These are phyloP conservation scores for Saxophila tyrrhenica DNA, from an alignment of 495 filamentous ascomycete species.

Conservation along the genomic window DNA sequence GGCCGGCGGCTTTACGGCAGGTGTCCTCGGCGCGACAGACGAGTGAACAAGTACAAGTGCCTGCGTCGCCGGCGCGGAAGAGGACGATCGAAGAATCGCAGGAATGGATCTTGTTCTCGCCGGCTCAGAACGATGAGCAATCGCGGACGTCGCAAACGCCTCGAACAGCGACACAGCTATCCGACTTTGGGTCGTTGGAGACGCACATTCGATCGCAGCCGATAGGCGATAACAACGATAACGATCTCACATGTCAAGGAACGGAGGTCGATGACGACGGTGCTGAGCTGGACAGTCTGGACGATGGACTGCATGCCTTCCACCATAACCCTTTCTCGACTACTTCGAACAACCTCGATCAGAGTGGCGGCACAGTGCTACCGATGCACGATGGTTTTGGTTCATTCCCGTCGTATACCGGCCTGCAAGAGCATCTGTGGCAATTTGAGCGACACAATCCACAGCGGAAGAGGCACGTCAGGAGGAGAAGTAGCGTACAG, in stretches of 20 bases:
- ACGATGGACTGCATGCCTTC: conserved; percentile 81
- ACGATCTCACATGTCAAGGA: conserved; percentile 36
- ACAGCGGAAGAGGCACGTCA: conserved; percentile 36
- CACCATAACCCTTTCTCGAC: conserved; percentile 50
- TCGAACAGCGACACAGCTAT: conserved; percentile 62
- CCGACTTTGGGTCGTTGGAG: conserved; percentile 75
- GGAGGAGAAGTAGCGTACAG: conserved; percentile 50
- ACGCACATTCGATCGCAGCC: conserved; percentile 46
- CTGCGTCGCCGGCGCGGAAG: conserved; percentile 24
- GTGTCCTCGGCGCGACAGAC: conserved; percentile 37
- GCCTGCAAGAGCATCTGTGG: conserved; percentile 69
- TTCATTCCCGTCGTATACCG: conserved; percentile 50
- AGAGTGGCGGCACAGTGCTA: conserved; percentile 51
- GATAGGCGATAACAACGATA: conserved; percentile 37
- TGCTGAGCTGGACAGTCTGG: conserved; percentile 73
- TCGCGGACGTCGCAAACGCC: conserved; percentile 57
- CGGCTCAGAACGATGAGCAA: conserved; percentile 56
- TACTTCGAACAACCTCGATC: conserved; percentile 37
- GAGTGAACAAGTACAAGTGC: conserved; percentile 34
- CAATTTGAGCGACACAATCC: conserved; percentile 76
- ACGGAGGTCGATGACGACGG: conserved; percentile 50
- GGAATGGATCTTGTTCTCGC: conserved; percentile 95
- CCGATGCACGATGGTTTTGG: conserved; percentile 89
- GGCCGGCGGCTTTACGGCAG: conserved; percentile 48
- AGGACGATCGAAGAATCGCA: conserved; percentile 55